These are phyloP conservation scores for Salix caprea DNA, from an alignment of 345 rosid genomes.

Conservation along the genomic window DNA sequence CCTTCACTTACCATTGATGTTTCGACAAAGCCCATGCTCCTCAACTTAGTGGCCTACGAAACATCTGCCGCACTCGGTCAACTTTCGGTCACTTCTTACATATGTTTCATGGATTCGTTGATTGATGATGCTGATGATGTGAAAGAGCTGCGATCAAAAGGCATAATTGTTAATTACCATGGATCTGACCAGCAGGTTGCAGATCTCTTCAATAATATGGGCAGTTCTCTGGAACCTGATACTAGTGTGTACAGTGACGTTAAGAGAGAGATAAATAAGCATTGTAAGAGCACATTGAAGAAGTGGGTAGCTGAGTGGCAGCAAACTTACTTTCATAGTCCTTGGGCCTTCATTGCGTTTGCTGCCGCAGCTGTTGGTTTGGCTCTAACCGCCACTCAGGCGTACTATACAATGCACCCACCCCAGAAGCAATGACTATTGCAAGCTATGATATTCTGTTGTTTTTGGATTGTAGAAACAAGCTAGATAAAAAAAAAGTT, in stretches of 20 bases:
- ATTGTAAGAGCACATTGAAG: background rate
- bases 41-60: constrained; percentile 12
- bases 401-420: background rate
- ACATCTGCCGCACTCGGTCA: constrained; percentile 1
- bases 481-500: no score
- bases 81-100: constrained; percentile 10
- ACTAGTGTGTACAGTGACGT: background rate
- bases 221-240: constrained; percentile 17
- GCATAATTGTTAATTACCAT: constrained; percentile 7
- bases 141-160: background rate
- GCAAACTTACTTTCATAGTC: constrained; percentile 6
- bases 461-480: no score
- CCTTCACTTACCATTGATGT: constrained; percentile 15
- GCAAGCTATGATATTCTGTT: no score
- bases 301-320: background rate
- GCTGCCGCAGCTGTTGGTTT: background rate
- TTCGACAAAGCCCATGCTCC: constrained; percentile 8
- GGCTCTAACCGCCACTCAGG: background rate
- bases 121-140: constrained; percentile 19
- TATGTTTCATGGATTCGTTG: constrained; percentile 17
- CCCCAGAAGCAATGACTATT: no score
- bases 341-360: constrained; percentile 13
- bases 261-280: background rate
- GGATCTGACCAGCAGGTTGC: constrained; percentile 19
- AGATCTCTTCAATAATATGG: constrained; percentile 1